These are phyloP conservation scores for Vickermania spadyakhi DNA, from an alignment of 208 protist species.

Conservation along the genomic window DNA sequence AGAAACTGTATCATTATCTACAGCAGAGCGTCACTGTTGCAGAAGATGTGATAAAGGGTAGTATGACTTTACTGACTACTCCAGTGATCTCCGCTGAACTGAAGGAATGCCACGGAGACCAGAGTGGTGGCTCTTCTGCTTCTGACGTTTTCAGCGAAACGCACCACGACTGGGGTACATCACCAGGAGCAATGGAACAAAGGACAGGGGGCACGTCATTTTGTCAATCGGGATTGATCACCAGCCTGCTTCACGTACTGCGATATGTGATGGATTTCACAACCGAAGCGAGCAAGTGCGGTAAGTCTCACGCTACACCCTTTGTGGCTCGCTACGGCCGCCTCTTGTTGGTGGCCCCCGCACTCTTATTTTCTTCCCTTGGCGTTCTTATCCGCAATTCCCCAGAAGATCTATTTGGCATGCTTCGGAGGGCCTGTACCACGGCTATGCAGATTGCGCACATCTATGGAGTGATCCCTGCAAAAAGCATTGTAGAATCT, in stretches of 20 bases:
- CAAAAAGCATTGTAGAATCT: conserved; percentile 30
- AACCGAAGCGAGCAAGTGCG: not conserved
- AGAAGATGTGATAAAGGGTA: not conserved
- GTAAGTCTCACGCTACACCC: not conserved
- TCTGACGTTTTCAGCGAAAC: not conserved
- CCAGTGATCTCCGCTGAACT: not conserved
- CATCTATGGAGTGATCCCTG: conserved; percentile 39
- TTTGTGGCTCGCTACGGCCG: not conserved
- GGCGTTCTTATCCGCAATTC: conserved; percentile 34
- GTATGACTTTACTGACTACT: not conserved
- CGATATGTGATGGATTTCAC: not conserved
- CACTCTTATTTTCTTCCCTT: conserved; percentile 17
- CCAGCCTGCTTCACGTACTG: not conserved
- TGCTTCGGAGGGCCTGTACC: conserved; percentile 7
- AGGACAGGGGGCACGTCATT: not conserved
- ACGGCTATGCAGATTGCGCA: conserved; percentile 15
- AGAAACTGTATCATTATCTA: not conserved
- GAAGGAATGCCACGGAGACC: not conserved
- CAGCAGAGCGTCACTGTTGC: not conserved
- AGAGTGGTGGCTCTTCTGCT: not conserved
- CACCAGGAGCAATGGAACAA: not conserved
- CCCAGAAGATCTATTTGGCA: conserved; percentile 16
- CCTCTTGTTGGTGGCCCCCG: conserved; percentile 20
- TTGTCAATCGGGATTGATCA: not conserved
- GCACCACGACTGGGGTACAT: not conserved